Conservation (phyloP, 2,329 filamentous ascomycete species). For the Penicillium brasilianum region DNA sequence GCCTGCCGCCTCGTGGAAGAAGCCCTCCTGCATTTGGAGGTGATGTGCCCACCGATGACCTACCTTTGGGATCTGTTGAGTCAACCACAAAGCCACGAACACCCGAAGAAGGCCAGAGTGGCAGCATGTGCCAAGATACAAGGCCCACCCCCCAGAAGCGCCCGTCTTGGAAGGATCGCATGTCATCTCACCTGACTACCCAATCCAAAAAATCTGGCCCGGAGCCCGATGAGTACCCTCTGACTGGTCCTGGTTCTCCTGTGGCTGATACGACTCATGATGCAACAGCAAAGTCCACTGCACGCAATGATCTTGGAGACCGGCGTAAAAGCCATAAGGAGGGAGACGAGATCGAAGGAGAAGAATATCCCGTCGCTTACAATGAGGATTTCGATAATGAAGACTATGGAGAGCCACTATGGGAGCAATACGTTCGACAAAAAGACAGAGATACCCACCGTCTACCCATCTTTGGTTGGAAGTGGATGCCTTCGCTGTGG, state of each 20-base stretch:
- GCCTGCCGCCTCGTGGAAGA: slow-evolving; percentile 8
- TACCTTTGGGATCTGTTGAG: slow-evolving; percentile 11
- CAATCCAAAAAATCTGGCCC: slow-evolving; percentile 31
- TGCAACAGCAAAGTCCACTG: slow-evolving; percentile 15
- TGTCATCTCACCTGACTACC: slow-evolving; percentile 33
- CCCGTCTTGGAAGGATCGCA: slow-evolving; percentile 41
- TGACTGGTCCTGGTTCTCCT: slow-evolving; percentile 42
- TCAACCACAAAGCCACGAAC: slow-evolving; percentile 11
- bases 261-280: slow-evolving; percentile 13
- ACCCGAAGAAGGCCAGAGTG: slow-evolving; percentile 10
- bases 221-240: slow-evolving; percentile 43
- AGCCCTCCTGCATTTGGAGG: slow-evolving; percentile 13
- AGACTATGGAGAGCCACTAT: slow-evolving; percentile 69
- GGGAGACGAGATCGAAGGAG: slow-evolving; percentile 33
- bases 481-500: slow-evolving; percentile 79
- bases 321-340: slow-evolving; percentile 30
- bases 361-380: slow-evolving; percentile 66
- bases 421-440: slow-evolving; percentile 80
- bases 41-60: slow-evolving; percentile 4
- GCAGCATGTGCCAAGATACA: slow-evolving; percentile 8
- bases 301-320: slow-evolving; percentile 18
- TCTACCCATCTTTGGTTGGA: slow-evolving; percentile 64
- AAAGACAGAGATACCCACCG: slow-evolving; percentile 86
- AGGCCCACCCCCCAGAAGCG: slow-evolving; percentile 28
- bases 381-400: slow-evolving; percentile 67